phyloP scores from a whole-genome alignment of 306 rosid genomes.

The Rosa multiflora region DNA sequence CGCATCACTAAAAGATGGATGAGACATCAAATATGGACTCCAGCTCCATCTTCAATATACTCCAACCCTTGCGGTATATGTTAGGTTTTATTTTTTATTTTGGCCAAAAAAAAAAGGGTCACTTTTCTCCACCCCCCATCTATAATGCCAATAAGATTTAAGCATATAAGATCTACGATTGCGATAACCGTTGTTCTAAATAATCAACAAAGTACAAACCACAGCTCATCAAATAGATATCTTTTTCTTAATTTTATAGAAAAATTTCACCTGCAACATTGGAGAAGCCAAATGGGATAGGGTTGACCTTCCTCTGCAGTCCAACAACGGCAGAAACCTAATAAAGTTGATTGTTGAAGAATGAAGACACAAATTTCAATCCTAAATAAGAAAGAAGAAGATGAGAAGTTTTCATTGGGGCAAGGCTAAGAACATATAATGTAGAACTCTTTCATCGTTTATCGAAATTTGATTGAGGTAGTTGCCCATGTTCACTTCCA shows the following conservation, averaged over 20 bases:
- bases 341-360: background rate
- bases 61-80: too few species aligned
- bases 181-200: background rate
- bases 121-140: background rate
- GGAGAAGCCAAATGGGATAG: background rate
- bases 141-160: too few species aligned
- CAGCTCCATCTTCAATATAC: background rate
- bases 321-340: slow-evolving; percentile 1
- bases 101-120: too few species aligned
- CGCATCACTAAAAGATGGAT: background rate
- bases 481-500: too few species aligned
- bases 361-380: background rate
- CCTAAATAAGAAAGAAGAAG: background rate
- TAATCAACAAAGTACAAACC: background rate
- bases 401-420: too few species aligned
- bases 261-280: background rate
- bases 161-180: too few species aligned
- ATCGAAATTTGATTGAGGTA: background rate
- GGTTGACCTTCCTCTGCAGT: background rate
- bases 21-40: background rate
- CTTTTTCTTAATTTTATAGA: background rate
- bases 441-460: too few species aligned
- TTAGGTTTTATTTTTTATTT: too few species aligned
- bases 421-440: too few species aligned
- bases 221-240: background rate